Conservation (phyloP, 345 rosid genomes). For the Fremontodendron californicum region DNA sequence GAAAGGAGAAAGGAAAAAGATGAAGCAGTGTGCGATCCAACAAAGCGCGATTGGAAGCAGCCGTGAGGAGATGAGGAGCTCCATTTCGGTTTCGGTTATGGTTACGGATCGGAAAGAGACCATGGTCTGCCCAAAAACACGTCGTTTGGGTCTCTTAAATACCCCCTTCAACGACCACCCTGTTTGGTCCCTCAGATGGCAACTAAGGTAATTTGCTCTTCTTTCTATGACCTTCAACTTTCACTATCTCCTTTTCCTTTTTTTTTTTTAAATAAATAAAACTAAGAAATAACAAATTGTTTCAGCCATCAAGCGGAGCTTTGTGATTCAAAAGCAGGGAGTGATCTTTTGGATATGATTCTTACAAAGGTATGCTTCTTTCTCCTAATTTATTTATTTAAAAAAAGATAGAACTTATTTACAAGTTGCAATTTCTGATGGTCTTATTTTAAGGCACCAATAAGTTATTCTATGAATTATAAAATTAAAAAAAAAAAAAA, state of each 20-base stretch:
- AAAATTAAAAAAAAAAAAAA: not conserved
- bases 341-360: slow-evolving; percentile 69
- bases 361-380: slow-evolving; percentile 52
- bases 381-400: not conserved
- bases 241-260: not conserved
- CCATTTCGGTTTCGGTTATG: not conserved
- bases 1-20: not conserved
- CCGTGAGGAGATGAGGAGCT: slow-evolving; percentile 8
- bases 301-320: slow-evolving; percentile 65
- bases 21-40: slow-evolving; percentile 5
- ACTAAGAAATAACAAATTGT: not conserved
- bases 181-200: slow-evolving; percentile 18
- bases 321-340: slow-evolving; percentile 50
- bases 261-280: not conserved
- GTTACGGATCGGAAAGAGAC: slow-evolving; percentile 10
- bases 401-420: too few species aligned
- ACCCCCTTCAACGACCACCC: slow-evolving; percentile 7
- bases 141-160: slow-evolving; percentile 11
- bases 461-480: not conserved
- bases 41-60: not conserved
- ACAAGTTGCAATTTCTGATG: not conserved
- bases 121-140: slow-evolving; percentile 16
- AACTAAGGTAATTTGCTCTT: slow-evolving; percentile 10
- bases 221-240: not conserved
- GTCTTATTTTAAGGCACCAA: not conserved